Evolutionary conservation across 2,329 filamentous ascomycete genomes (phyloP).

Genomic region (Mycosphaerella arachidis): DNA sequence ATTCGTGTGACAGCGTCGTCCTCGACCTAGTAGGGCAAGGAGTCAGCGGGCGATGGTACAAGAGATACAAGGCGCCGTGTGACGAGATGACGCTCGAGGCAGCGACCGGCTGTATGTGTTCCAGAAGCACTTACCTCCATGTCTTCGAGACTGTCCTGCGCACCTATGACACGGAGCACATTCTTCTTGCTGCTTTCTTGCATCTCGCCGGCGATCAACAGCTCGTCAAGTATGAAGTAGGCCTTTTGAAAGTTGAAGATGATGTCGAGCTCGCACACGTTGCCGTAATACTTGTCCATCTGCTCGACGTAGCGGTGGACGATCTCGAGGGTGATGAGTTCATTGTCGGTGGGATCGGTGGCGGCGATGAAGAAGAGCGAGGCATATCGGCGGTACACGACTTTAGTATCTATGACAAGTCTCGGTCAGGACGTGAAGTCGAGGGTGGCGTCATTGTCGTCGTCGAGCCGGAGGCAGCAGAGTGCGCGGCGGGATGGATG

Average conservation of each 20-base stretch:
- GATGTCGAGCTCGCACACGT: conserved; percentile 98
- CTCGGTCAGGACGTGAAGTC: conserved; percentile 16
- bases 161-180: conserved; percentile 87
- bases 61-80: conserved; percentile 5
- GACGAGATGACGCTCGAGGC: conserved; percentile 4
- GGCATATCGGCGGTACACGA: conserved; percentile 97
- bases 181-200: conserved; percentile 99
- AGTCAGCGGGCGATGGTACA: conserved; percentile 30
- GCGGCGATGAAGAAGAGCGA: conserved; percentile 99
- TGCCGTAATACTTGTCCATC: conserved; percentile 99
- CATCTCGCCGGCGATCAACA: conserved; percentile 90
- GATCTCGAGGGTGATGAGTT: conserved; percentile 95
- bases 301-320: conserved; percentile 99
- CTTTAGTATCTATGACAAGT: conserved; percentile 73
- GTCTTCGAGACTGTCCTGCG: conserved; percentile 96
- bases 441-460: conserved; percentile 1
- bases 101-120: background rate
- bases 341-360: conserved; percentile 94
- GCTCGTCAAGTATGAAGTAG: conserved; percentile 97
- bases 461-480: conserved; percentile 10
- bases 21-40: conserved; percentile 33
- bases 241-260: conserved; percentile 99
- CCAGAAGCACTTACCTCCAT: conserved; percentile 78
- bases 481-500: conserved; percentile 17
- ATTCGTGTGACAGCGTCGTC: conserved; percentile 57